phyloP scores from a whole-genome alignment of 768 basidiomycete genomes.

The Leccinum broughii region DNA sequence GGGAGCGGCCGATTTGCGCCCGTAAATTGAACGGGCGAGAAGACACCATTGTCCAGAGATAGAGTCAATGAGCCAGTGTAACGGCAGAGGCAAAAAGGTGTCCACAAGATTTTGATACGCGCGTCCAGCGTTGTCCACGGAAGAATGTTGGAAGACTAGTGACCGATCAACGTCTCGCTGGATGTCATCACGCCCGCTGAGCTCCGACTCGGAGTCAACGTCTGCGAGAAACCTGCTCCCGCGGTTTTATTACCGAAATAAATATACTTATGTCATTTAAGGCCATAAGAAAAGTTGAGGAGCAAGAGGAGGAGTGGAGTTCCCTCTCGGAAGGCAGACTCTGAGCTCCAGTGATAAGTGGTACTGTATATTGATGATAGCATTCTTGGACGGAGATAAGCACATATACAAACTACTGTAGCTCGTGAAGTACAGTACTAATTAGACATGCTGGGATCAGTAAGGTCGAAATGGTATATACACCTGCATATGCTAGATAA shows the following conservation, averaged over 20 bases:
- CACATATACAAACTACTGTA: not conserved
- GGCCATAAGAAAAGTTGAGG: no score
- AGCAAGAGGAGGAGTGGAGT: no score
- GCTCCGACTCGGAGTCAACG: no score
- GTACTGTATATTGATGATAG: no score
- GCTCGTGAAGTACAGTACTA: not conserved
- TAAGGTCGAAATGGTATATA: not conserved
- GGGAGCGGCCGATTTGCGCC: not conserved
- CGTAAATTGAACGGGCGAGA: not conserved
- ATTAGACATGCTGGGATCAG: not conserved
- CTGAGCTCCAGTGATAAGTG: no score
- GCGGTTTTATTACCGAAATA: no score
- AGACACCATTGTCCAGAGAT: not conserved
- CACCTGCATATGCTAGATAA: not conserved
- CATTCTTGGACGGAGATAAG: not conserved
- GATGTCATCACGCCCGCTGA: no score
- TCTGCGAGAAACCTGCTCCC: no score
- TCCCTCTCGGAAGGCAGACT: no score
- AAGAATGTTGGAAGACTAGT: no score
- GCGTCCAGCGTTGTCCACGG: not conserved
- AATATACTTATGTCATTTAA: no score
- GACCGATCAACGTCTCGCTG: not conserved
- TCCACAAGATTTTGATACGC: not conserved
- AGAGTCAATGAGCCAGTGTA: not conserved
- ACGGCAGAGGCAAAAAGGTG: not conserved